Percentiles rank a stretch among this genome's conserved stretches.
phyloP scores from a whole-genome alignment of 257 asterid genomes.

The Haberlea rhodopensis region DNA sequence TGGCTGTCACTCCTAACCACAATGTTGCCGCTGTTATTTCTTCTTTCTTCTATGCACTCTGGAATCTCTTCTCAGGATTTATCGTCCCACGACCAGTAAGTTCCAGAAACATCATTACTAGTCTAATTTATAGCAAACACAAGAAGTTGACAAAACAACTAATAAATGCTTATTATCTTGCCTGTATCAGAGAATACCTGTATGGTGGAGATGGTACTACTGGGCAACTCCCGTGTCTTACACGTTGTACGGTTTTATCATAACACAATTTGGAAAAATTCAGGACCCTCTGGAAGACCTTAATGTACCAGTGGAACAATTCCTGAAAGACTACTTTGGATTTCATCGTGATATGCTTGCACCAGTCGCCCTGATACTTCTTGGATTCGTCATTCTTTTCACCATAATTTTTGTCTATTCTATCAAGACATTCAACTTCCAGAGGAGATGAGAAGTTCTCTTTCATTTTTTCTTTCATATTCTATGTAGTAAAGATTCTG shows the following conservation, averaged over 20 bases:
- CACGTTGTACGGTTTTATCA: slow-evolving; percentile 39
- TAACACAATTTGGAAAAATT: slow-evolving; percentile 40
- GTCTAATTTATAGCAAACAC: not conserved
- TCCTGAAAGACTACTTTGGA: slow-evolving; percentile 33
- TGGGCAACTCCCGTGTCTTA: slow-evolving; percentile 37
- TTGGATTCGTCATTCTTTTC: slow-evolving; percentile 31
- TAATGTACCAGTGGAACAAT: slow-evolving; percentile 31
- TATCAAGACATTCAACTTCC: slow-evolving; percentile 43
- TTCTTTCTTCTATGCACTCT: slow-evolving; percentile 16
- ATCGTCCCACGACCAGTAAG: slow-evolving; percentile 23
- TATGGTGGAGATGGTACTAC: slow-evolving; percentile 55
- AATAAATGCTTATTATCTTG: not conserved
- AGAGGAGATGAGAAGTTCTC: slow-evolving; percentile 27
- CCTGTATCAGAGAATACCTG: slow-evolving; percentile 38
- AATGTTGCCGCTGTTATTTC: slow-evolving; percentile 20
- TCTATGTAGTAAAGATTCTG: not conserved
- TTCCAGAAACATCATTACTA: not conserved
- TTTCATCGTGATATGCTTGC: slow-evolving; percentile 35
- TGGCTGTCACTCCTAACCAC: slow-evolving; percentile 24
- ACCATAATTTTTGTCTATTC: slow-evolving; percentile 38
- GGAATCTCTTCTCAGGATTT: slow-evolving; percentile 29
- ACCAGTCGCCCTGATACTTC: slow-evolving; percentile 28
- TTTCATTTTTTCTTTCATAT: not conserved
- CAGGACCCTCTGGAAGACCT: slow-evolving; percentile 28
- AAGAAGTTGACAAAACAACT: not conserved